Evolutionary conservation across 2,329 filamentous ascomycete species (phyloP).

Genomic region (Orbilia blumenaviensis): DNA sequence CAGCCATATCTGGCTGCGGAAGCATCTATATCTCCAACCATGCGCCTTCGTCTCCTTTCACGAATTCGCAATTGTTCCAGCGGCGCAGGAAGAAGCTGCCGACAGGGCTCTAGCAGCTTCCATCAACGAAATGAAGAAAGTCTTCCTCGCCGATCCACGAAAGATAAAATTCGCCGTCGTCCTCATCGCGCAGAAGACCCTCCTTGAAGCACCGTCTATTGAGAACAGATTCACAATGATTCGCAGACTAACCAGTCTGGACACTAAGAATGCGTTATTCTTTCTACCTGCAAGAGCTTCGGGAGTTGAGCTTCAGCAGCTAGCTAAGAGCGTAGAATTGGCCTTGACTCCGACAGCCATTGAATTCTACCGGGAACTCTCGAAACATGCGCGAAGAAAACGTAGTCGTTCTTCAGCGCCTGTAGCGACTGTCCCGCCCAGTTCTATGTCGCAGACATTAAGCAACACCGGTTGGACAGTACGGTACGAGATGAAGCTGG

Average conservation of each 20-base stretch:
- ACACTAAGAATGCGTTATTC: constrained; percentile 81
- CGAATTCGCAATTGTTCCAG: constrained; percentile 72
- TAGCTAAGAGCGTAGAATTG: constrained; percentile 76
- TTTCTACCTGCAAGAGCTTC: constrained; percentile 80
- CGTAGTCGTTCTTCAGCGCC: constrained; percentile 80
- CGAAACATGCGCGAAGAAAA: constrained; percentile 91
- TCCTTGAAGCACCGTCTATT: constrained; percentile 67
- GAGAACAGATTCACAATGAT: constrained; percentile 83
- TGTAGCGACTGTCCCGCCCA: constrained; percentile 82
- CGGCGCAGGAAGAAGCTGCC: constrained; percentile 77
- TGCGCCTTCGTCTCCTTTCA: constrained; percentile 79
- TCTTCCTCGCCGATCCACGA: constrained; percentile 65
- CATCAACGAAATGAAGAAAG: constrained; percentile 78
- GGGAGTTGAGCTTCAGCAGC: constrained; percentile 74
- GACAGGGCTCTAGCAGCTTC: constrained; percentile 90
- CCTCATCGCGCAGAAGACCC: constrained; percentile 76
- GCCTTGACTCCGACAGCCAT: constrained; percentile 77
- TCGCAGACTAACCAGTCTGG: constrained; percentile 78
- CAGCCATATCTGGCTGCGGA: constrained; percentile 81
- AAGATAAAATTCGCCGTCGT: constrained; percentile 78
- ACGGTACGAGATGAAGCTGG: constrained; percentile 93
- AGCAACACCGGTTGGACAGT: constrained; percentile 89
- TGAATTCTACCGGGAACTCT: constrained; percentile 93
- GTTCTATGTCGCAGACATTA: constrained; percentile 85
- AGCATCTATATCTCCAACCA: constrained; percentile 86